Evolutionary conservation across 441 rosid genomes (phyloP).

Genomic region (Brassica balearica): DNA sequence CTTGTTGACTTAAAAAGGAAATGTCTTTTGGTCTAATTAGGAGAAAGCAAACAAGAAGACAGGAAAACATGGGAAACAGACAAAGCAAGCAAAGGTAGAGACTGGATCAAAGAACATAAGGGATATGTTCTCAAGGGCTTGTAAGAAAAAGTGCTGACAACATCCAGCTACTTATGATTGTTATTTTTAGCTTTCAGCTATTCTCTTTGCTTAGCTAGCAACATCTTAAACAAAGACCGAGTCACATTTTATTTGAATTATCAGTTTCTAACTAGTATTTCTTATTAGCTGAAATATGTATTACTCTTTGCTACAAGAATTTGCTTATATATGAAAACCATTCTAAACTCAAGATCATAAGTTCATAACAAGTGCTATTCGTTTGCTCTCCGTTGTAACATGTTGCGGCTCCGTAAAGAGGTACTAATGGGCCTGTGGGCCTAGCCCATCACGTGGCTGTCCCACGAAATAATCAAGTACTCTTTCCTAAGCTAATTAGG

Average conservation of each 20-base stretch:
- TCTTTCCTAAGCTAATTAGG: background rate
- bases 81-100: slow-evolving; percentile 74
- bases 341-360: no score
- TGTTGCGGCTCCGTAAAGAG: background rate
- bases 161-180: slow-evolving; percentile 6
- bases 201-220: slow-evolving; percentile 12
- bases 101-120: slow-evolving; percentile 79
- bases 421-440: background rate
- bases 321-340: no score
- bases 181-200: background rate
- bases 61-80: slow-evolving; percentile 60
- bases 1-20: background rate
- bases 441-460: background rate
- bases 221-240: slow-evolving; percentile 12
- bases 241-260: background rate
- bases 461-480: background rate
- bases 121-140: slow-evolving; percentile 89
- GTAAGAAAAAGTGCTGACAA: slow-evolving; percentile 51
- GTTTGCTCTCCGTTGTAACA: background rate
- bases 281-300: background rate
- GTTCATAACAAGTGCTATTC: no score
- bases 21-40: slow-evolving; percentile 9
- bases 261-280: background rate
- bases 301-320: no score
- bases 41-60: slow-evolving; percentile 55